phyloP scores from a whole-genome alignment of 2,329 filamentous ascomycete genomes.

The Rachicladosporium sp. region DNA sequence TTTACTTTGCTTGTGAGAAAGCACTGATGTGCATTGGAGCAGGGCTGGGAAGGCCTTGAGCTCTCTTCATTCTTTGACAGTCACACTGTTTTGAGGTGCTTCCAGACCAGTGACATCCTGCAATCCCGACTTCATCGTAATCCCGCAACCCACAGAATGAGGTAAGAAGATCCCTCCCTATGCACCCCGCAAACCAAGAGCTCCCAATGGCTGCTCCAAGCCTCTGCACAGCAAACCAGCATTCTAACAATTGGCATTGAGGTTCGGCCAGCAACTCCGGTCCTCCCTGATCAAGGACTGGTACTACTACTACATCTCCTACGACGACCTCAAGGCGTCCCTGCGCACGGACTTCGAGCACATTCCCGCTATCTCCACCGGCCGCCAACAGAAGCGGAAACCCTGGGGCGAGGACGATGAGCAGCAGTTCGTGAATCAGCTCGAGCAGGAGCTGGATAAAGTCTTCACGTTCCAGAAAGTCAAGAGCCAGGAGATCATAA shows the following conservation, averaged over 20 bases:
- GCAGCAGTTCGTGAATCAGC: conserved; percentile 69
- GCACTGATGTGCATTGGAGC: too few relatives aligned
- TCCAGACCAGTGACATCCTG: not conserved
- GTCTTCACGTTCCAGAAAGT: conserved; percentile 96
- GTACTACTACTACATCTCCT: conserved; percentile 96
- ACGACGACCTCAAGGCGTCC: conserved; percentile 80
- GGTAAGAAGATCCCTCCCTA: not conserved
- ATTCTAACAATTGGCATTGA: conserved; percentile 19
- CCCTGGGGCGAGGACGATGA: conserved; percentile 90
- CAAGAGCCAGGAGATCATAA: conserved; percentile 90
- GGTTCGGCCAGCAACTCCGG: conserved; percentile 92
- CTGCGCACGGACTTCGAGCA: conserved; percentile 38
- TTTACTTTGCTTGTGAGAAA: too few relatives aligned
- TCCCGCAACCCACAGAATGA: conserved; percentile 2
- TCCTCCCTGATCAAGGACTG: conserved; percentile 95
- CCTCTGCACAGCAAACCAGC: too few relatives aligned
- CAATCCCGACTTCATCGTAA: not conserved
- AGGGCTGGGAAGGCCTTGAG: too few relatives aligned
- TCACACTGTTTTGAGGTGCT: not conserved
- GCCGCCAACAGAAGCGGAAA: conserved; percentile 28
- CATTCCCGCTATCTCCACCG: conserved; percentile 20
- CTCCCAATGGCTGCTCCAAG: conserved; percentile 2
- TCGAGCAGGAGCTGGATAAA: conserved; percentile 91
- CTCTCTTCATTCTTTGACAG: not conserved
- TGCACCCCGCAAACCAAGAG: conserved; percentile 3